phyloP scores from a whole-genome alignment of 2,329 filamentous ascomycete species.

The Penicillium verrucosum region DNA sequence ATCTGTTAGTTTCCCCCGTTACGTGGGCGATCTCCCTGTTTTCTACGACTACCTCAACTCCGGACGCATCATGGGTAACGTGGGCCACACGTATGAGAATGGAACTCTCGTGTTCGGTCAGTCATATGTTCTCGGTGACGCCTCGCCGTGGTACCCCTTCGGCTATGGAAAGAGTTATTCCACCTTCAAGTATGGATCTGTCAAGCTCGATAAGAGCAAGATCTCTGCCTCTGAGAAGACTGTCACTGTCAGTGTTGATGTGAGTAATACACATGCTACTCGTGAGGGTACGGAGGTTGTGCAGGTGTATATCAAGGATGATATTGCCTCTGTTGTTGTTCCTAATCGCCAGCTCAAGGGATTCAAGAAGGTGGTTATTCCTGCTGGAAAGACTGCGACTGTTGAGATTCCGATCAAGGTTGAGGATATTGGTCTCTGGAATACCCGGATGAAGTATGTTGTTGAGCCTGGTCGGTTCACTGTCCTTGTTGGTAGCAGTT shows the following conservation, averaged over 20 bases:
- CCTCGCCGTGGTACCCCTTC: conserved; percentile 62
- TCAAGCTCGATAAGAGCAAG: conserved; percentile 38
- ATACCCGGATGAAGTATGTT: conserved; percentile 64
- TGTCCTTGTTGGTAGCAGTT: conserved; percentile 57
- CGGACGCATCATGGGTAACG: conserved; percentile 53
- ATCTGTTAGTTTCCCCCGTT: conserved; percentile 64
- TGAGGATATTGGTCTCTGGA: conserved; percentile 55
- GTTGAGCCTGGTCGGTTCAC: conserved; percentile 69
- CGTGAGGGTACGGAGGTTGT: conserved; percentile 64
- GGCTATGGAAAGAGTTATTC: conserved; percentile 66
- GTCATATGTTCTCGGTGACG: conserved; percentile 61
- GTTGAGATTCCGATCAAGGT: conserved; percentile 53
- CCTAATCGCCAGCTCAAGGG: conserved; percentile 64
- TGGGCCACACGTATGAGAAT: conserved; percentile 54
- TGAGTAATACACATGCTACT: conserved; percentile 56
- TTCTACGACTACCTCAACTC: conserved; percentile 73
- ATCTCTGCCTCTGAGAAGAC: conserved; percentile 52
- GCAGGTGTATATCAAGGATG: conserved; percentile 64
- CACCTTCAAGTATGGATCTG: conserved; percentile 54
- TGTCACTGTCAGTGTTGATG: conserved; percentile 57
- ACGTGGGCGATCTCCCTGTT: conserved; percentile 64
- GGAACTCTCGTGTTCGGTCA: conserved; percentile 63
- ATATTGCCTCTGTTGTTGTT: conserved; percentile 60
- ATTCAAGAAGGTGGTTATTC: conserved; percentile 63
- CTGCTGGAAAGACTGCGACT: conserved; percentile 57